Conservation (phyloP, 768 basidiomycete genomes). For the Amanita rubescens region DNA sequence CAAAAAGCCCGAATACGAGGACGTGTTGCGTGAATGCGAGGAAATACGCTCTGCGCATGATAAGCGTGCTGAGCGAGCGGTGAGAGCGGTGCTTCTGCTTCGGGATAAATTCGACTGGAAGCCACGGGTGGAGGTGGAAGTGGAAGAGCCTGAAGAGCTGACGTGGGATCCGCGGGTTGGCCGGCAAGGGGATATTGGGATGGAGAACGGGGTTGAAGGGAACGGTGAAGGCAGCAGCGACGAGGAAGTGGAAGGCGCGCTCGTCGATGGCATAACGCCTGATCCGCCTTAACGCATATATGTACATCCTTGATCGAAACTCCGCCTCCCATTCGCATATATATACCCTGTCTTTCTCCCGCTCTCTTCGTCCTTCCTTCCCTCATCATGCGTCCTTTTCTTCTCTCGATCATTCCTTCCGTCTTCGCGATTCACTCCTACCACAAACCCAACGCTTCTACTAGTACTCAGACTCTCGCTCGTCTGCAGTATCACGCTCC, state of each 20-base stretch:
- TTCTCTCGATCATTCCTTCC: not conserved
- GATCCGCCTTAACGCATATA: constrained; percentile 1
- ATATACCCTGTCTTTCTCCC: constrained; percentile 10
- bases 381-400: constrained; percentile 7
- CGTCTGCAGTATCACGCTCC: constrained; percentile 20
- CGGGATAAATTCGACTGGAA: constrained; percentile 80
- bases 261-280: constrained; percentile 17
- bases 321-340: constrained; percentile 5
- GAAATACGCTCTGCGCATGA: constrained; percentile 69
- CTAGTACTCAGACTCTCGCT: constrained; percentile 13
- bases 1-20: constrained; percentile 47
- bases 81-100: constrained; percentile 72
- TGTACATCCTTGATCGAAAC: constrained; percentile 1
- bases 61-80: constrained; percentile 65
- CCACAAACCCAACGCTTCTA: constrained; percentile 11
- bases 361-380: constrained; percentile 15
- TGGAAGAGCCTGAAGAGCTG: constrained; percentile 73
- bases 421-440: constrained; percentile 13
- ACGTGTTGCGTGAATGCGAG: constrained; percentile 59
- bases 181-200: constrained; percentile 6
- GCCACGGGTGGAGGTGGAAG: constrained; percentile 70
- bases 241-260: constrained; percentile 26
- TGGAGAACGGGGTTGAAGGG: constrained; percentile 16
- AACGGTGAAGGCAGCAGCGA: constrained; percentile 18
- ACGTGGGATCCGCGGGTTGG: constrained; percentile 58